Base-by-base conservation (phyloP, 805 yeast genomes). In the Tetrapisispora iriomotensis region DNA sequence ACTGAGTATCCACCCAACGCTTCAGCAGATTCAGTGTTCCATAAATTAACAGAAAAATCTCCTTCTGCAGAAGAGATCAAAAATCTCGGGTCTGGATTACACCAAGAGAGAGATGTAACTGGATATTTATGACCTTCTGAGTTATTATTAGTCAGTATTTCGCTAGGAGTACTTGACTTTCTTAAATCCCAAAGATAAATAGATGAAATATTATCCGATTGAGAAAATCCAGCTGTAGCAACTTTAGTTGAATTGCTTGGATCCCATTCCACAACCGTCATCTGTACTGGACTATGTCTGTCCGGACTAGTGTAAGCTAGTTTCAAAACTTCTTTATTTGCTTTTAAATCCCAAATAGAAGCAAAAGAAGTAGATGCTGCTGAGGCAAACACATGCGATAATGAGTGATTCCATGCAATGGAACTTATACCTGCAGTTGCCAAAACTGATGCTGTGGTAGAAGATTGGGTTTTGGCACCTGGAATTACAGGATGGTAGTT, bases 171-270 rank as follows among this genome's bases (percentile, higher is more conserved):
- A 53, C 82, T 81, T 22, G 95, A 78, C 57, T 92, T 90, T 62
- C 96, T 77, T 56, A 92, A 71, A 66, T 92, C 96, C 98, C 98
- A 92, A 14, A 90, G 69, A 47, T 86, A 65, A 40, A 92, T 77
- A 9, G 30, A 71, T 9, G 98, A 95, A 37, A 76, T 75, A 18
- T 72, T 67, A 60, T 90, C 97, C 42, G 76, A 74, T 44, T 80
- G 86, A 22, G 92, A 77, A 60, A 90, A 97, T 42, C 92, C 78
- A 19, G 95, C 95, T 18, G 97, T 90, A 22, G 82, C 77, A 42
- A 92, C 72, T 57, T 77, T 81, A 13, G 97, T 90, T 43, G 90
- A 77, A 64, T 78, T 80, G 33, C 73, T 65, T 40, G 99, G 98
- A 61, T 92, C 96, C 99, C 99, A 92, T 42, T 81, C 86, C 9